Conservation (phyloP, 169 alveolate genomes). For the Eimeria falciformis region DNA sequence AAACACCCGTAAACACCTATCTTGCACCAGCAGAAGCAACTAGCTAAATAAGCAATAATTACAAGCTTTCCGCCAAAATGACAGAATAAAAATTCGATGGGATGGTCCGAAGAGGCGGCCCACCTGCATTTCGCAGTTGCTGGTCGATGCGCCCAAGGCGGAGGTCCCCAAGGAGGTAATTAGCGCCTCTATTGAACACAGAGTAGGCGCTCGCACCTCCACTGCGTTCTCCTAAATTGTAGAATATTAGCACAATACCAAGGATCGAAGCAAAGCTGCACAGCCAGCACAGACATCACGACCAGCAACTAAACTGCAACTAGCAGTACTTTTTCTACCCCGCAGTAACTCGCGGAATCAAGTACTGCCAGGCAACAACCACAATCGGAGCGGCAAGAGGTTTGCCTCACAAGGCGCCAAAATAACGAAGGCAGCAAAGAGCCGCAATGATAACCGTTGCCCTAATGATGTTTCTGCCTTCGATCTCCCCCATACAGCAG, state of each 20-base stretch:
- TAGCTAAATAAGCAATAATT: too few relatives aligned
- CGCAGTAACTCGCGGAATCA: too few relatives aligned
- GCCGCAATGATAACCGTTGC: not conserved
- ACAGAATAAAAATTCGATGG: too few relatives aligned
- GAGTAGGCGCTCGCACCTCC: constrained; percentile 34
- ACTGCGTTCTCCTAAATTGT: constrained; percentile 27
- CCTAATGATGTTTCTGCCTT: constrained; percentile 7
- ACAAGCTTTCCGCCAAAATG: too few relatives aligned
- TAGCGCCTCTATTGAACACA: constrained; percentile 53
- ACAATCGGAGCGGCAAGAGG: too few relatives aligned
- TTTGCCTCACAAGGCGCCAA: constrained; percentile 45
- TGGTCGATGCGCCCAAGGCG: constrained; percentile 34
- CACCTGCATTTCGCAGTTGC: constrained; percentile 19
- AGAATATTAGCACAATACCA: constrained; percentile 14
- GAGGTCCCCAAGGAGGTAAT: constrained; percentile 38
- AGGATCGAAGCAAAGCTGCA: constrained; percentile 34
- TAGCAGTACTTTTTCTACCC: too few relatives aligned
- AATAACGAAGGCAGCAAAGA: constrained; percentile 26
- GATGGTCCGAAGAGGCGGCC: not conserved
- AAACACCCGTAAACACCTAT: not conserved
- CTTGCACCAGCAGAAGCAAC: not conserved
- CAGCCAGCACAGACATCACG: not conserved
- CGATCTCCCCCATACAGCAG: not conserved
- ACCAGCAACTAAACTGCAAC: not conserved
- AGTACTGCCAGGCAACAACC: too few relatives aligned